Conservation (phyloP, 2,329 filamentous ascomycete species). For the Xylaria sp. region DNA sequence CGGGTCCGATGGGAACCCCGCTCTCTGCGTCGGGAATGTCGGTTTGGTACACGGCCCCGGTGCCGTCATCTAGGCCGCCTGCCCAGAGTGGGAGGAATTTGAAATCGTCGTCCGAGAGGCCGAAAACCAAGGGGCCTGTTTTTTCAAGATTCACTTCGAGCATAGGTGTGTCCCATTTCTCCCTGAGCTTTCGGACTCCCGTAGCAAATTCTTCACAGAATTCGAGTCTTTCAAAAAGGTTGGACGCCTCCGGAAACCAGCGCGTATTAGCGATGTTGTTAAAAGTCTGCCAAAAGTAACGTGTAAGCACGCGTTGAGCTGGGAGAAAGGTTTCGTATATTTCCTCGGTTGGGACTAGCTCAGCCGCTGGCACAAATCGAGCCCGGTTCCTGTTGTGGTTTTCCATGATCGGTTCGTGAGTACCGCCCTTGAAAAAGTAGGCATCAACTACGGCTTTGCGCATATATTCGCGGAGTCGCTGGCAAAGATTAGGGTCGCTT, state of each 20-base stretch:
- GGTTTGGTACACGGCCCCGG: conserved; percentile 59
- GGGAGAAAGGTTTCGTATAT: conserved; percentile 38
- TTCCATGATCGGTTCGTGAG: background rate
- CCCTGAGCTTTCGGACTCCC: conserved; percentile 23
- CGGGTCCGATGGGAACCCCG: conserved; percentile 47
- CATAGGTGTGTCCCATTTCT: conserved; percentile 42
- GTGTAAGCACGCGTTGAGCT: conserved; percentile 39
- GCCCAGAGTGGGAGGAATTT: conserved; percentile 74
- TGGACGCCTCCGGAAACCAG: background rate
- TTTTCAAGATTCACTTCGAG: conserved; percentile 52
- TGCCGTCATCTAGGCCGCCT: conserved; percentile 64
- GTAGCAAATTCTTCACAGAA: conserved; percentile 9
- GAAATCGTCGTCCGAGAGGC: conserved; percentile 66
- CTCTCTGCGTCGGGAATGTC: conserved; percentile 47
- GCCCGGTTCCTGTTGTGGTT: conserved; percentile 37
- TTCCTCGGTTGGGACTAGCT: conserved; percentile 10
- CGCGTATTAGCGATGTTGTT: background rate
- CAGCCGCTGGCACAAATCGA: conserved; percentile 36
- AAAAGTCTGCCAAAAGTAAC: conserved; percentile 26
- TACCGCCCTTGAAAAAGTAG: no score
- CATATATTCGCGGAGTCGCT: background rate
- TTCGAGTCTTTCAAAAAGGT: background rate
- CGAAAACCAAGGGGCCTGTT: conserved; percentile 61
- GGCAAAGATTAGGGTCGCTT: background rate
- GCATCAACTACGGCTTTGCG: background rate